These are phyloP conservation scores for Boletus subparvulus DNA, from an alignment of 768 basidiomycete genomes.

Conservation along the genomic window DNA sequence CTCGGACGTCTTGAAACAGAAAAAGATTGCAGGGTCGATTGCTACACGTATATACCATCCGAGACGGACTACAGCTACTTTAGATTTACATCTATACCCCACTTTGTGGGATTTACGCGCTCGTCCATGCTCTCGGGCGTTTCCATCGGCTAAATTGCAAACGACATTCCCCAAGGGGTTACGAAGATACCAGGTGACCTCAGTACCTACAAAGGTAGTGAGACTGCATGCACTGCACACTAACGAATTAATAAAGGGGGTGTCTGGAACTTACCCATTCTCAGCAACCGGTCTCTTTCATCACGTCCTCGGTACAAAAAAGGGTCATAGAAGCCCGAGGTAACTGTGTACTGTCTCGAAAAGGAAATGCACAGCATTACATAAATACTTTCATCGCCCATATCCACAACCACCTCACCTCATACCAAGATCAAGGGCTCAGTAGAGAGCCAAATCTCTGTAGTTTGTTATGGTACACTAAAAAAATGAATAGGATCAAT, in stretches of 20 bases:
- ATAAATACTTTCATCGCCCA: too few species aligned
- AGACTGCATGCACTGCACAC: background rate
- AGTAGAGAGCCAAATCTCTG: too few species aligned
- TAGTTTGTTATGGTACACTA: too few species aligned
- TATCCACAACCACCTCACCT: too few species aligned
- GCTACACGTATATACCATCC: conserved; percentile 15
- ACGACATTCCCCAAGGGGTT: background rate
- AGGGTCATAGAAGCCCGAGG: background rate
- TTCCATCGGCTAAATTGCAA: too few species aligned
- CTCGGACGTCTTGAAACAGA: conserved; percentile 16
- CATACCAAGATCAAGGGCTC: too few species aligned
- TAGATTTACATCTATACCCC: conserved; percentile 29
- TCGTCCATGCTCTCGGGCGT: conserved; percentile 15
- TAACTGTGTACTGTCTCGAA: background rate
- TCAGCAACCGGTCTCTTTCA: background rate
- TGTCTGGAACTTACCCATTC: background rate
- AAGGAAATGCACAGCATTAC: too few species aligned
- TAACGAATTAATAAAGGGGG: background rate
- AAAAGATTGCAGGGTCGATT: background rate
- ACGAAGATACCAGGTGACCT: background rate
- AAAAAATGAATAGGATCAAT: too few species aligned
- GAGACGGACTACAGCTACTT: conserved; percentile 27
- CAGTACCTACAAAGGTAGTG: background rate
- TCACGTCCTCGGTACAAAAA: background rate
- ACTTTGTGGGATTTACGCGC: conserved; percentile 11